Conservation (phyloP, 805 yeast species). For the Grigorovia transvaalensis region DNA sequence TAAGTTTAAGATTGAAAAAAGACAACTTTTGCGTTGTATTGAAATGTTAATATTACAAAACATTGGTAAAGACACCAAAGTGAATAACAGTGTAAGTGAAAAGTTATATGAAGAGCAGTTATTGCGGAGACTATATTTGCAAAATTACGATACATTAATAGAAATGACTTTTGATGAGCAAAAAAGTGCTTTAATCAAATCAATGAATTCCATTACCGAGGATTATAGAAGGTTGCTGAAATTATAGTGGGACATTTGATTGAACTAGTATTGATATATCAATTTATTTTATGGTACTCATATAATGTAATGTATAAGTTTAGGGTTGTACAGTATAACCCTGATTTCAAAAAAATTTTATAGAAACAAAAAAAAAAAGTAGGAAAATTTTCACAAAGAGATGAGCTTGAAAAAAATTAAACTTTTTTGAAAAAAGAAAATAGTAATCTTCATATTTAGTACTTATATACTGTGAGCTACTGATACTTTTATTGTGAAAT, state of each 20-base stretch:
- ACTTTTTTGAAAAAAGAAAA: background rate
- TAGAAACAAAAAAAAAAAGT: no score
- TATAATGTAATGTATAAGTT: no score
- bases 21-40: slow-evolving; percentile 67
- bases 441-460: no score
- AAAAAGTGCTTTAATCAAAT: slow-evolving; percentile 63
- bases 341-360: background rate
- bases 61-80: slow-evolving; percentile 21
- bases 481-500: no score
- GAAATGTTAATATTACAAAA: slow-evolving; percentile 56
- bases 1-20: slow-evolving; percentile 50
- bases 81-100: background rate
- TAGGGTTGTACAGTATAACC: no score
- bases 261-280: no score
- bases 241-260: background rate
- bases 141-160: slow-evolving; percentile 68
- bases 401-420: background rate
- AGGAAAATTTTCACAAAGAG: background rate
- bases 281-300: no score
- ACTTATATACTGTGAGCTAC: background rate
- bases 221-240: slow-evolving; percentile 45
- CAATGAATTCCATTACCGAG: slow-evolving; percentile 55
- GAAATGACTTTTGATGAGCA: slow-evolving; percentile 56
- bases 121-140: slow-evolving; percentile 63
- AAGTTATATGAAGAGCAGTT: slow-evolving; percentile 43